Percentiles rank a stretch among this genome's conserved stretches.
These are phyloP conservation scores for Taphrina confusa DNA, from an alignment of 1,139 yeast genomes.

Conservation along the genomic window DNA sequence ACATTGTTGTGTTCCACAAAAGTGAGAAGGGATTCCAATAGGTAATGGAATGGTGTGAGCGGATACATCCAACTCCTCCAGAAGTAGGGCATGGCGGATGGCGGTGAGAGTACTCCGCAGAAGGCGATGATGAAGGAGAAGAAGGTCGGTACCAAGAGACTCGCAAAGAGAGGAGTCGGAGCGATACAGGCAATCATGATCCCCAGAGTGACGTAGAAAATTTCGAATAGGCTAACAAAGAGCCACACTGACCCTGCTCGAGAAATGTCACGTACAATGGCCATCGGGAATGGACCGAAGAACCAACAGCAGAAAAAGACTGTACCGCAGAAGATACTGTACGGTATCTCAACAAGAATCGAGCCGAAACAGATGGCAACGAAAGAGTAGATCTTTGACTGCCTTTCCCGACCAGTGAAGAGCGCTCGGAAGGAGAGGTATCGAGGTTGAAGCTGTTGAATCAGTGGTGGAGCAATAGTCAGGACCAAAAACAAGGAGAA, in stretches of 20 bases:
- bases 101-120: slow-evolving; percentile 67
- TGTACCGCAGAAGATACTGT: slow-evolving; percentile 67
- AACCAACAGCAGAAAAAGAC: slow-evolving; percentile 72
- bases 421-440: slow-evolving; percentile 65
- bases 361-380: slow-evolving; percentile 61
- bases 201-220: slow-evolving; percentile 59
- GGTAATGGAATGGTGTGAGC: slow-evolving; percentile 68
- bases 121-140: slow-evolving; percentile 57
- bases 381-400: slow-evolving; percentile 69
- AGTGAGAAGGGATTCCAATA: slow-evolving; percentile 60
- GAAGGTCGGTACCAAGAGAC: slow-evolving; percentile 56
- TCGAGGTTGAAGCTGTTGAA: slow-evolving; percentile 57
- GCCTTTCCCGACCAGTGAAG: slow-evolving; percentile 73
- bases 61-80: slow-evolving; percentile 68
- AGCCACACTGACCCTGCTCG: slow-evolving; percentile 50
- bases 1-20: slow-evolving; percentile 57
- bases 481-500: slow-evolving; percentile 58
- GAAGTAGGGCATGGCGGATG: slow-evolving; percentile 61
- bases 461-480: slow-evolving; percentile 56
- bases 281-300: slow-evolving; percentile 53
- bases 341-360: slow-evolving; percentile 72
- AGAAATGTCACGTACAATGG: slow-evolving; percentile 52
- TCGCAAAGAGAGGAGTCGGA: slow-evolving; percentile 65
- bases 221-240: slow-evolving; percentile 58
- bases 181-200: slow-evolving; percentile 58